Evolutionary conservation across 352 stramenopile species (phyloP), one percentile per base, ranked within the genome.

Genomic region (Pythium angustatum): DNA sequence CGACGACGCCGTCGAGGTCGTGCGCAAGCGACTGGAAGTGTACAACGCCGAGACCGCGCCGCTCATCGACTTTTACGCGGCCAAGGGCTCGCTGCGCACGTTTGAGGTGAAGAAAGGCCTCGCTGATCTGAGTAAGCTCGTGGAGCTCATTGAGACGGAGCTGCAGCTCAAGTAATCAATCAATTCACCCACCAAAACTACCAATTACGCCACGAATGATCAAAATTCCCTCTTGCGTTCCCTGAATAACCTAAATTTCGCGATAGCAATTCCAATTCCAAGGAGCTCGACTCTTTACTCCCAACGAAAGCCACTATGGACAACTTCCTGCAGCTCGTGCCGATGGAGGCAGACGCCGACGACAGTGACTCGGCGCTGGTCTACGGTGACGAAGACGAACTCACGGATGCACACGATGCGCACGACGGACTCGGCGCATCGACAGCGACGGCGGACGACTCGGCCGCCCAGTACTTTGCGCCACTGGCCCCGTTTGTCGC

Each of bases 11-110:
- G 76, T 83, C 2, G 79, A 96, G 28, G 88, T 95, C 21, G 84
- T 97, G 22, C 76, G 77, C 41, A 78, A 95, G 50, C 81, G 87
- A 27, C 62, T 97, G 62, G 75, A 91, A 15, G 88, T 97, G 26
- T 97, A 97, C 80, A 93, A 95, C 45, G 71, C 88, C 26, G 85
- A 97, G 67, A 97, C 90, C 1, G 79, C 81, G 43, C 90, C 90
- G 45, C 68, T 97, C 11, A 83, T 96, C 59, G 74, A 94, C 30
- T 96, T 93, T 50, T 97, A 96, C 83, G 73, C 73, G 15, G 78
- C 81, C 5, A 68, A 87, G n/a, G 87, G 88, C n/a, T 79, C 71
- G 21, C 65, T 97, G 45, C 72, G 71, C 43, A 94, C 85, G 47
- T 96, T 96, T 54, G 78, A 93, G 45, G 87, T 96, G 28, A 96